Base-by-base conservation (phyloP, 176 grass and related monocot species). In the Oryza australiensis region DNA sequence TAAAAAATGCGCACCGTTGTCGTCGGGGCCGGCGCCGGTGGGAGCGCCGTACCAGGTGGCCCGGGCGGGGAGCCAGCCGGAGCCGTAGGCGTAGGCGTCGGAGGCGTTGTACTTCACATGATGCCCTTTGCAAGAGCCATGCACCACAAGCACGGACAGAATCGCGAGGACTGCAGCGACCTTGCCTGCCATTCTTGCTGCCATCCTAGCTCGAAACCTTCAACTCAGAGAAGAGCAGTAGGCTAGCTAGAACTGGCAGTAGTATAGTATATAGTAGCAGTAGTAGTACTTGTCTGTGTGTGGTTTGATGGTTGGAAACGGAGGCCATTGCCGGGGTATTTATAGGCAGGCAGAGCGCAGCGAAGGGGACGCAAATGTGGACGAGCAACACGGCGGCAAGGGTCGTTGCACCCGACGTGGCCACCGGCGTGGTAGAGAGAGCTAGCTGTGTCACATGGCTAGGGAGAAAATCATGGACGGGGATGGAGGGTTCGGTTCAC, bases 31-130 rank as follows among this genome's bases (percentile, higher is more conserved):
- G 51, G 84, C 88, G 23, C 92, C 92, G 32, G 34, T 78, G 28
- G 92, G 89, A 7, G 76, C 78, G 13, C 92, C 92, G 40, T 94
- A 94, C 92, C 92, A 94, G 33, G 92, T 94, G n/a, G 92, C 92
- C 68, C 75, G 73, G 35, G 88, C 88, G 0, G 73, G 35, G 23
- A 77, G 43, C 88, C 88, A 90, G 62, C 55, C 70, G 59, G 73
- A 68, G 74, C 27, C 38, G 18, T 27, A 41, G 45, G 72, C 60
- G 13, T 18, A 78, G 12, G 64, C 79, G 68, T 40, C 70, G 27
- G 87, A 80, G 70, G 15, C 35, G 65, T 1, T 85, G 3, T 49
- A 68, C 29, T 62, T 79, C 4, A 62, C 45, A 3, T 3, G 8
- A 24, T 26, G 34, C n/a, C 29, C 20, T 18, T 60, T 72, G 78